Evolutionary conservation across 2,329 filamentous ascomycete genomes (phyloP).

Genomic region (Cordyceps javanica): DNA sequence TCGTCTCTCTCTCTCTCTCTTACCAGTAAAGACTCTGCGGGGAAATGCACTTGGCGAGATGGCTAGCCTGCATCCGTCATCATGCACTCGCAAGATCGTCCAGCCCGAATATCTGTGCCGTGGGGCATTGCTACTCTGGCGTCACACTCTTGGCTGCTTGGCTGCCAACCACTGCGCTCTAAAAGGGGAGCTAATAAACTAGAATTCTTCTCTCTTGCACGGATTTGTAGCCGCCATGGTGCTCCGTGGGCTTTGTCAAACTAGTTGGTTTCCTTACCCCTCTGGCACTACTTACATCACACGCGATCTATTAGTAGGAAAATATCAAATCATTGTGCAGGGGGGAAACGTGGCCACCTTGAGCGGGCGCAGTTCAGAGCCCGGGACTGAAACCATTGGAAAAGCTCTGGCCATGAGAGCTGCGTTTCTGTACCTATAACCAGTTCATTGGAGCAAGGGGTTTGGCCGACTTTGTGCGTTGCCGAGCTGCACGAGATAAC

Average conservation of each 20-base stretch:
- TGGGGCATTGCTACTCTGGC: no score
- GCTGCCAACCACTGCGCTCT: no score
- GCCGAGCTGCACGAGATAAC: neutral
- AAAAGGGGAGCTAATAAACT: no score
- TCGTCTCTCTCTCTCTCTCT: neutral
- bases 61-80: neutral
- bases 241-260: neutral
- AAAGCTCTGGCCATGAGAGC: neutral
- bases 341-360: neutral
- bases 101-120: no score
- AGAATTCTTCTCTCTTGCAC: neutral
- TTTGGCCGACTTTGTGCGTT: neutral
- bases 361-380: neutral
- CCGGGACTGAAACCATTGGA: neutral
- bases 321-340: slow-evolving; percentile 4
- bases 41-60: neutral
- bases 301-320: slow-evolving; percentile 1
- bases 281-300: slow-evolving; percentile 5
- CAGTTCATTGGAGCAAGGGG: neutral
- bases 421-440: no score
- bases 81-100: neutral
- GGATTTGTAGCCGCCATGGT: neutral
- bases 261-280: neutral
- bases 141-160: no score
- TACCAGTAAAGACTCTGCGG: no score